These are phyloP conservation scores for Ustilago curta DNA, from an alignment of 1,284 basidiomycete genomes.

Conservation along the genomic window DNA sequence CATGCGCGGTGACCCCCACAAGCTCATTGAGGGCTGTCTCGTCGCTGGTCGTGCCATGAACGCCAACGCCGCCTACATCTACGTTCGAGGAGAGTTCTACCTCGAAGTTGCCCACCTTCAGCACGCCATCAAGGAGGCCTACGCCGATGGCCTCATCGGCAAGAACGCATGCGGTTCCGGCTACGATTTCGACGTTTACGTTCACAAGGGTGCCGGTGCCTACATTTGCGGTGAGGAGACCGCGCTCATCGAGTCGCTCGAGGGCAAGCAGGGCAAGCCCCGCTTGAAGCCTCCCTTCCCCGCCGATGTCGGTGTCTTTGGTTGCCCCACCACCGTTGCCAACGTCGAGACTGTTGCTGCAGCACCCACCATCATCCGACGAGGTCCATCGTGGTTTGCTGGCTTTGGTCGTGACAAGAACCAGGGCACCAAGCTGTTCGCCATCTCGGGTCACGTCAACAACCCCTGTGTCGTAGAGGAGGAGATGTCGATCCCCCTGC, in stretches of 20 bases:
- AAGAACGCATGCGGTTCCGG: constrained; percentile 92
- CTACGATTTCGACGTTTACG: constrained; percentile 94
- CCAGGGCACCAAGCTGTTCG: constrained; percentile 96
- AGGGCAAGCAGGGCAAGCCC: constrained; percentile 97
- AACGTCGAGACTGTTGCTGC: constrained; percentile 99
- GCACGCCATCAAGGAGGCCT: constrained; percentile 94
- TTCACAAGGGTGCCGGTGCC: constrained; percentile 96
- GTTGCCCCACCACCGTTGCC: constrained; percentile 95
- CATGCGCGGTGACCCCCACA: constrained; percentile 96
- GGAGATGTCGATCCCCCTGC: constrained; percentile 96
- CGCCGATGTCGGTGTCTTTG: constrained; percentile 95
- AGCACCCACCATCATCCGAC: constrained; percentile 93
- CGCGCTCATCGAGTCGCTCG: constrained; percentile 93
- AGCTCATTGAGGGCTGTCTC: constrained; percentile 96
- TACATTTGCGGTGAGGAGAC: constrained; percentile 99
- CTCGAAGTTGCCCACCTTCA: constrained; percentile 93
- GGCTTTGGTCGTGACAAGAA: constrained; percentile 92
- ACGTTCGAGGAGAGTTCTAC: constrained; percentile 98
- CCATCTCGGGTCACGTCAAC: constrained; percentile 94
- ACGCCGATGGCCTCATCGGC: constrained; percentile 89
- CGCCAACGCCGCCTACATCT: constrained; percentile 97
- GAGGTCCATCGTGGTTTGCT: constrained; percentile 93
- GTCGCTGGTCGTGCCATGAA: constrained; percentile 99
- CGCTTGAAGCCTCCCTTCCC: constrained; percentile 99
- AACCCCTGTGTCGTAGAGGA: constrained; percentile 98